Conservation (phyloP, 75 land plant species). For the Adiantum capillusveneris region DNA sequence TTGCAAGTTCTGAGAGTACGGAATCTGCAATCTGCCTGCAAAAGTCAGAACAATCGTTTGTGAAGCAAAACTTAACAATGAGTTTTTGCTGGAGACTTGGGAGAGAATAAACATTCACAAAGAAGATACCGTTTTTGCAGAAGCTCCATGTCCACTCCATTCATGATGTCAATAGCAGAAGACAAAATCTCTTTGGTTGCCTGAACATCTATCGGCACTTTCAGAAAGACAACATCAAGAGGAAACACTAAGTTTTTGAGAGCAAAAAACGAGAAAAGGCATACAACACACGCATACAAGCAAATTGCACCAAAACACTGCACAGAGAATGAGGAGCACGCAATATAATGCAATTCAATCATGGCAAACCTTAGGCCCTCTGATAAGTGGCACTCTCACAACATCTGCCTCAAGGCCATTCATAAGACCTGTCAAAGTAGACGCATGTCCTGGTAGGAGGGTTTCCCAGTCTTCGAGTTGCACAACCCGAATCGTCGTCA, state of each 20-base stretch:
- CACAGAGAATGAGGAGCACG: no score
- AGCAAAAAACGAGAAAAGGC: no score
- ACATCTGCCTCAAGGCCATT: conserved; percentile 42
- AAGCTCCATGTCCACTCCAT: conserved; percentile 19
- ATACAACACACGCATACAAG: no score
- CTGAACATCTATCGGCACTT: conserved; percentile 38
- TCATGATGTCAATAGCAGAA: conserved; percentile 38
- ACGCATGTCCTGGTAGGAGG: conserved; percentile 26
- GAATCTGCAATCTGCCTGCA: conserved; percentile 18
- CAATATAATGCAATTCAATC: no score
- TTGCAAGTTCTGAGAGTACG: conserved; percentile 19
- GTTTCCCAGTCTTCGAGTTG: conserved; percentile 35
- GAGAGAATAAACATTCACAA: no score
- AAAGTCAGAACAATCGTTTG: not conserved
- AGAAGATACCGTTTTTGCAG: conserved; percentile 21
- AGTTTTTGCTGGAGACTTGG: no score
- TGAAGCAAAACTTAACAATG: no score
- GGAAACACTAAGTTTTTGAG: no score
- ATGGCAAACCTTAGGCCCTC: conserved; percentile 32
- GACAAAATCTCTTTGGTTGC: conserved; percentile 30
- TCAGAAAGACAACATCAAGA: no score
- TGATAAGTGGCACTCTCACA: conserved; percentile 40
- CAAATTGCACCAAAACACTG: no score
- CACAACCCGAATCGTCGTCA: conserved; percentile 10
- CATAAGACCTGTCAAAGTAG: conserved; percentile 28